These are phyloP conservation scores for Lactarius trivialis DNA, from an alignment of 768 basidiomycete genomes.

Conservation along the genomic window DNA sequence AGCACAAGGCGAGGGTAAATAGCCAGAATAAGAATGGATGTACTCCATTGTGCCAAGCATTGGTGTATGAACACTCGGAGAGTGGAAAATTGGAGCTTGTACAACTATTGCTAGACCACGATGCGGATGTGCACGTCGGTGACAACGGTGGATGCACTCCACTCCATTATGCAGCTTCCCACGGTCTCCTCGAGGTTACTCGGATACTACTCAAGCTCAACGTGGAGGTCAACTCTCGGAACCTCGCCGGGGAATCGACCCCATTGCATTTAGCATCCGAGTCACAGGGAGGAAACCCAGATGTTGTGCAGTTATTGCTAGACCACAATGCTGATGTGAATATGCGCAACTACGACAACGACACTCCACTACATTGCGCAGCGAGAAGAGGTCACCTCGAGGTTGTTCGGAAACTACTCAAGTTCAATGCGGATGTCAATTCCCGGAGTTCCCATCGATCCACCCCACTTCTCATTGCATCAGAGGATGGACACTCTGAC, in stretches of 20 bases:
- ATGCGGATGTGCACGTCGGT: not conserved
- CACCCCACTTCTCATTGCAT: not conserved
- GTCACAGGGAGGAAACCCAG: not conserved
- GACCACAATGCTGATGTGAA: not conserved
- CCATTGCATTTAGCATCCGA: not conserved
- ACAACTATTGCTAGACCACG: not conserved
- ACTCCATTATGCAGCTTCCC: not conserved
- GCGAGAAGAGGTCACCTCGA: rapidly evolving
- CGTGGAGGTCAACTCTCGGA: not conserved
- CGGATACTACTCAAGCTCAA: not conserved
- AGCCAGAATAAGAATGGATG: not conserved
- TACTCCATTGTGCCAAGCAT: not conserved
- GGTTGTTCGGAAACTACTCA: not conserved
- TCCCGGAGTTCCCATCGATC: not conserved
- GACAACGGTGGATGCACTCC: no score
- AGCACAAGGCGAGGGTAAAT: not conserved
- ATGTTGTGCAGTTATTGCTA: not conserved
- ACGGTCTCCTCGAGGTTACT: no score
- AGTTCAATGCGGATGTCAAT: not conserved
- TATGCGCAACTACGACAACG: no score
- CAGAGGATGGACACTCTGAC: not conserved
- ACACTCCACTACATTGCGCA: not conserved
- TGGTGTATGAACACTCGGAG: no score
- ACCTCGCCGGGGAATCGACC: no score
- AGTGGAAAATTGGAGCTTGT: not conserved